Evolutionary conservation across 2,329 filamentous ascomycete species (phyloP).

Genomic region (Fusarium sp.): DNA sequence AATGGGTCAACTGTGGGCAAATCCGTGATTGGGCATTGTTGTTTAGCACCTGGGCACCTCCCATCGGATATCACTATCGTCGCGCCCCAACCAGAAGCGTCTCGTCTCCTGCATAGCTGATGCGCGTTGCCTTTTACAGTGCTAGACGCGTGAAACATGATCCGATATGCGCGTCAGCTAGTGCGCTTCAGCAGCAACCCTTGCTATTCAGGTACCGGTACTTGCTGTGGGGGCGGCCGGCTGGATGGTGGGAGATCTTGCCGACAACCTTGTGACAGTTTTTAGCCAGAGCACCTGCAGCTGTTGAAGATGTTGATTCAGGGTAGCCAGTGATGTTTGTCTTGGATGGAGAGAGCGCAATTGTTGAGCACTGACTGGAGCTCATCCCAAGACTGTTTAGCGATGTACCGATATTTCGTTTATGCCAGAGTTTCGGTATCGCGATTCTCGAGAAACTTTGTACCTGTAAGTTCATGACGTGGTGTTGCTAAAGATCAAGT

Average conservation of each 20-base stretch:
- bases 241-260: constrained; percentile 43
- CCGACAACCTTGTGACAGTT: constrained; percentile 39
- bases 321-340: constrained; percentile 18
- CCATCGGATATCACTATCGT: constrained; percentile 19
- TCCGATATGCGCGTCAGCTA: constrained; percentile 50
- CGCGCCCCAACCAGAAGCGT: constrained; percentile 27
- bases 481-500: not conserved
- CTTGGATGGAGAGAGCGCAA: not conserved
- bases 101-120: constrained; percentile 43
- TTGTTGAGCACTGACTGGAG: not conserved
- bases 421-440: not conserved
- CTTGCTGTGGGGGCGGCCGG: constrained; percentile 36
- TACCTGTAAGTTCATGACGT: not conserved
- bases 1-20: constrained; percentile 44
- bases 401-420: not conserved
- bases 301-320: constrained; percentile 32
- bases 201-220: constrained; percentile 46
- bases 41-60: not conserved
- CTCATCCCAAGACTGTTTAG: not conserved
- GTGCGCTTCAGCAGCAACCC: constrained; percentile 45
- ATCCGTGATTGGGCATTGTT: constrained; percentile 41
- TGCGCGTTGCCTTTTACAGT: constrained; percentile 48
- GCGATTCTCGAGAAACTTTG: not conserved
- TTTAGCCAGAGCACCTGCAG: constrained; percentile 32
- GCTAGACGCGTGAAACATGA: constrained; percentile 48